Percentiles rank a stretch among this genome's conserved stretches.
Evolutionary conservation across 2,329 filamentous ascomycete species (phyloP).

Genomic region (Cadophora luteo-olivacea): DNA sequence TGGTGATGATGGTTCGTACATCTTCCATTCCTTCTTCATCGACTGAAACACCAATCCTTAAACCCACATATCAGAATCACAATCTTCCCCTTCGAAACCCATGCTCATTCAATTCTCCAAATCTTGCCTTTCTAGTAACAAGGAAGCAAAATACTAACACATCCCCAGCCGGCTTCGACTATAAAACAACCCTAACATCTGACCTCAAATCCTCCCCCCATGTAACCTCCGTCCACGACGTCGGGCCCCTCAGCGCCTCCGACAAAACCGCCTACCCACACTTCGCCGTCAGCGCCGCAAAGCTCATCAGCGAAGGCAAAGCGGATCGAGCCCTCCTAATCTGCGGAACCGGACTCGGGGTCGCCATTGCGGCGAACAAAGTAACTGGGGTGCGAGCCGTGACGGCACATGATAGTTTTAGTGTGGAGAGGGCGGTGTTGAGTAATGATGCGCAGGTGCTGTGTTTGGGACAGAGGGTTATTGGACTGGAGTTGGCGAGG

Average conservation of each 20-base stretch:
- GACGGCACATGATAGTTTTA: conserved; percentile 86
- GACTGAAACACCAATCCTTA: not conserved
- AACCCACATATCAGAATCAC: not conserved
- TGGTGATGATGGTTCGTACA: conserved; percentile 52
- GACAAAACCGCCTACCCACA: conserved; percentile 87
- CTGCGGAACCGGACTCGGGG: conserved; percentile 86
- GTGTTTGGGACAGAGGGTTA: conserved; percentile 84
- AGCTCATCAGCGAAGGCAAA: conserved; percentile 64
- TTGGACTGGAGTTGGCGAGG: conserved; percentile 81
- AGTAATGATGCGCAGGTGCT: conserved; percentile 89
- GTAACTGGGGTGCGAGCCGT: conserved; percentile 85
- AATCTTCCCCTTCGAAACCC: not conserved
- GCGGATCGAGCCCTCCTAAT: conserved; percentile 82
- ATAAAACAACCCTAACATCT: conserved; percentile 79
- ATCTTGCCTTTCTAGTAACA: too few relatives aligned
- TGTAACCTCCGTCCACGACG: conserved; percentile 71
- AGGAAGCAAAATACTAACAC: conserved; percentile 12
- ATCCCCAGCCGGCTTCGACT: conserved; percentile 62
- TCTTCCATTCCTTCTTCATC: not conserved
- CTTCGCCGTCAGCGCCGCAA: conserved; percentile 74
- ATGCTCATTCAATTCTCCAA: not conserved
- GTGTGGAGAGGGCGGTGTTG: conserved; percentile 78
- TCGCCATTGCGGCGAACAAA: conserved; percentile 90
- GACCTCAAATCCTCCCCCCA: conserved; percentile 72
- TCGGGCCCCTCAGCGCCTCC: conserved; percentile 62